Evolutionary conservation across 2,329 filamentous ascomycete species (phyloP).

Genomic region (Tolypocladium ovalisporum): DNA sequence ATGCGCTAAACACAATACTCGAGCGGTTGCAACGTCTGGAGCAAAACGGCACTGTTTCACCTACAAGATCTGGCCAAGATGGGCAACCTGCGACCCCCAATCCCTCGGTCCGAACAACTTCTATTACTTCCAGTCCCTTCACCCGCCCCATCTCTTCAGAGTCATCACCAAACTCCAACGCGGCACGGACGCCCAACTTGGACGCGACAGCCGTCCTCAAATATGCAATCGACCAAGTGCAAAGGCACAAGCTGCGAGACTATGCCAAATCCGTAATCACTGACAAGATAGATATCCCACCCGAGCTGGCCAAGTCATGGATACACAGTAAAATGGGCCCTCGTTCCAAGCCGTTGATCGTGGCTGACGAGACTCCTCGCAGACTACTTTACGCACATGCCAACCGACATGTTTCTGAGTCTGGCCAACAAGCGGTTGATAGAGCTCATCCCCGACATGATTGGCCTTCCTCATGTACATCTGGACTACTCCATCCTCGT

Average conservation of each 20-base stretch:
- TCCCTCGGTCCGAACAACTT: background rate
- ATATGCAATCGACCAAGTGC: slow-evolving; percentile 16
- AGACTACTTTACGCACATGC: slow-evolving; percentile 18
- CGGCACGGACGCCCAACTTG: slow-evolving; percentile 2
- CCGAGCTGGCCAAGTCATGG: slow-evolving; percentile 16
- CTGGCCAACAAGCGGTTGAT: slow-evolving; percentile 15
- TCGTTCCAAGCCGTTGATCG: background rate
- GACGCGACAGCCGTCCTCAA: slow-evolving; percentile 16
- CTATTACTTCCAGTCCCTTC: background rate
- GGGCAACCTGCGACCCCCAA: background rate
- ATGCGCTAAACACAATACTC: slow-evolving; percentile 11
- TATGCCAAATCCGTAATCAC: slow-evolving; percentile 12
- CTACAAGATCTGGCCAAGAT: background rate
- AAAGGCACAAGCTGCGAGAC: slow-evolving; percentile 11
- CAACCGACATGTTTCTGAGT: slow-evolving; percentile 16
- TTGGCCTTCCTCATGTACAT: slow-evolving; percentile 16
- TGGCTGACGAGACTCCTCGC: background rate
- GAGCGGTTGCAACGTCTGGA: slow-evolving; percentile 18
- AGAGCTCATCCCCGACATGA: slow-evolving; percentile 18
- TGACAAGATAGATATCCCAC: slow-evolving; percentile 12
- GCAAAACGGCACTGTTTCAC: background rate
- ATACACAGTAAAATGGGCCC: slow-evolving; percentile 8
- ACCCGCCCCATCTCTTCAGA: background rate
- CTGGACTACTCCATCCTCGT: slow-evolving; percentile 17
- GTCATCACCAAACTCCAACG: background rate